Evolutionary conservation across 2,329 filamentous ascomycete genomes (phyloP).

Genomic region (Lachnellula cervina): DNA sequence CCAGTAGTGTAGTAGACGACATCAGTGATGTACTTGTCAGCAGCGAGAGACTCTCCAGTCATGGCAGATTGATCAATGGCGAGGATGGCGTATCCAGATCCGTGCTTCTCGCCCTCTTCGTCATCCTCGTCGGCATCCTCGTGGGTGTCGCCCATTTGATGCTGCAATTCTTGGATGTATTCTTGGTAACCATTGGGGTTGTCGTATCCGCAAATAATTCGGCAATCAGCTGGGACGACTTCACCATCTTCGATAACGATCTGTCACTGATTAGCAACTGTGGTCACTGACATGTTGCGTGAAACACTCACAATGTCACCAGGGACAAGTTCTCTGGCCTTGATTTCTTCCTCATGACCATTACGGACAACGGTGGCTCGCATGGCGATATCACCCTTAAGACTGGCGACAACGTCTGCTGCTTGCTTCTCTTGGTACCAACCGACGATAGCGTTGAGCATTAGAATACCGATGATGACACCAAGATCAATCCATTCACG

Average conservation of each 20-base stretch:
- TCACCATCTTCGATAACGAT: constrained; percentile 67
- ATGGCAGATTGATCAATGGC: constrained; percentile 76
- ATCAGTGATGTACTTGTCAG: constrained; percentile 75
- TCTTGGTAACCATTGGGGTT: constrained; percentile 61
- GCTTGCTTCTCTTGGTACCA: constrained; percentile 81
- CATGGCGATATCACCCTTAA: constrained; percentile 78
- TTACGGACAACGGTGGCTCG: constrained; percentile 64
- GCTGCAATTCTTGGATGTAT: constrained; percentile 61
- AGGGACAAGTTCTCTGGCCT: constrained; percentile 69
- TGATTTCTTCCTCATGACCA: constrained; percentile 62
- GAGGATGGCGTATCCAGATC: constrained; percentile 57
- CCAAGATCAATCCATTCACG: constrained; percentile 73
- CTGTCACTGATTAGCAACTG: constrained; percentile 32
- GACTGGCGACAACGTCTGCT: constrained; percentile 67
- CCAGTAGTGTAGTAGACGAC: constrained; percentile 74
- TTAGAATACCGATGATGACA: constrained; percentile 70
- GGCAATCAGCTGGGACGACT: constrained; percentile 64
- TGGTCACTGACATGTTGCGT: not conserved
- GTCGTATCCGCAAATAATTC: constrained; percentile 69
- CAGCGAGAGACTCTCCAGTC: constrained; percentile 74
- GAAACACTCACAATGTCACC: constrained; percentile 62
- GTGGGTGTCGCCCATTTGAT: constrained; percentile 54
- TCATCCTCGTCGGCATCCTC: constrained; percentile 51
- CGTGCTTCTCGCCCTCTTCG: constrained; percentile 52
- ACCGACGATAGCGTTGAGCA: constrained; percentile 71